Conservation (phyloP, 2,329 filamentous ascomycete genomes). For the Fusarium sp. region DNA sequence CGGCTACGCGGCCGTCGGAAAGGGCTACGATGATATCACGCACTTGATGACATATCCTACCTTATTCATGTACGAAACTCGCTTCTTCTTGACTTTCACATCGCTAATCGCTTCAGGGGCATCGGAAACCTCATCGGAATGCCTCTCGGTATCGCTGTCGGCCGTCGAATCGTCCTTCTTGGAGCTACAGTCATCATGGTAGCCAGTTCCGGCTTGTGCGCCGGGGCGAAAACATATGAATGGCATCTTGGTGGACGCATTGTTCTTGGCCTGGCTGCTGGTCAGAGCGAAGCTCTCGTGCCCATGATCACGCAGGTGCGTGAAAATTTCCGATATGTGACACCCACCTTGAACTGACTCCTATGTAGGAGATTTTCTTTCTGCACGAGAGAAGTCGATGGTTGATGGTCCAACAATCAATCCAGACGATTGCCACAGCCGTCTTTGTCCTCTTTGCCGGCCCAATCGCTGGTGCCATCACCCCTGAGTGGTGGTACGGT, state of each 20-base stretch:
- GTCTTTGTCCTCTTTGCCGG: background rate
- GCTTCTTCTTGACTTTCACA: background rate
- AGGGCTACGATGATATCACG: conserved; percentile 25
- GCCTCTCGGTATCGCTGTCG: conserved; percentile 36
- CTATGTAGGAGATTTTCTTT: conserved; percentile 35
- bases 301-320: background rate
- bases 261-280: conserved; percentile 32
- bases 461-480: background rate
- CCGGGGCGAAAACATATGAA: conserved; percentile 32
- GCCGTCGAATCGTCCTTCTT: conserved; percentile 38
- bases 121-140: conserved; percentile 41
- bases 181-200: conserved; percentile 37
- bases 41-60: conserved; percentile 27
- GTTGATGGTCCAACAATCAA: conserved; percentile 39
- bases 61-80: conserved; percentile 19
- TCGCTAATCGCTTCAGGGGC: conserved; percentile 11
- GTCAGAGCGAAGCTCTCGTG: conserved; percentile 30
- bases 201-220: conserved; percentile 32
- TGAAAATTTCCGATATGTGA: too few relatives aligned
- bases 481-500: background rate
- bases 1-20: conserved; percentile 13
- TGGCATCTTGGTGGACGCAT: conserved; percentile 36
- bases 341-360: background rate
- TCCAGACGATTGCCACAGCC: conserved; percentile 33
- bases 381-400: conserved; percentile 34